phyloP scores from a whole-genome alignment of 768 basidiomycete genomes.

The Xerocomellus chrysenteron region DNA sequence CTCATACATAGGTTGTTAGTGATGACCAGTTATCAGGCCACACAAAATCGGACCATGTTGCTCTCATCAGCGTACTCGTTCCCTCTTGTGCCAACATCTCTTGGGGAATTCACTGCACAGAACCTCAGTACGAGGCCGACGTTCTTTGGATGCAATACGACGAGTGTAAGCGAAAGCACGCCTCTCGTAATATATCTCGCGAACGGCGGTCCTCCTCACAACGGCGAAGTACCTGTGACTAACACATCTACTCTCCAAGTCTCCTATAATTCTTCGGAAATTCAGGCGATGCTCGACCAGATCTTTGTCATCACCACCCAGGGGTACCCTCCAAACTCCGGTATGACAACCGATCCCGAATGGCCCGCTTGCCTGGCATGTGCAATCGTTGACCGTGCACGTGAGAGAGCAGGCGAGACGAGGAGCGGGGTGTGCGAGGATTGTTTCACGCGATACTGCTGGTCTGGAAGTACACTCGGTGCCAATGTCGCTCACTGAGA shows the following conservation, averaged over 20 bases:
- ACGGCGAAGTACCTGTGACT: conserved; percentile 38
- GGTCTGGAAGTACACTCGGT: conserved; percentile 15
- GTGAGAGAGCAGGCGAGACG: conserved; percentile 23
- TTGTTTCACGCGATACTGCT: conserved; percentile 36
- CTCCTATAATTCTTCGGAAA: conserved; percentile 35
- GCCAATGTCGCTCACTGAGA: neutral
- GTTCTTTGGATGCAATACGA: conserved; percentile 46
- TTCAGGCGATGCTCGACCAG: conserved; percentile 47
- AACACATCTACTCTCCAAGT: conserved; percentile 44
- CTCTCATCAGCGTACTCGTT: conserved; percentile 35
- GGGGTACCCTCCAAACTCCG: conserved; percentile 34
- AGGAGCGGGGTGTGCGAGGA: conserved; percentile 32
- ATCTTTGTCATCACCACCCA: conserved; percentile 44
- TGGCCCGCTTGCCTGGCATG: conserved; percentile 55
- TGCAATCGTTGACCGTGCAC: conserved; percentile 48
- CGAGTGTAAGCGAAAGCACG: conserved; percentile 27
- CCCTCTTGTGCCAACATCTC: conserved; percentile 30
- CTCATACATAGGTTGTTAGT: neutral
- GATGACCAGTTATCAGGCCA: conserved; percentile 15
- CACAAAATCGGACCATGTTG: conserved; percentile 41
- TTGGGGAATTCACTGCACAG: conserved; percentile 33
- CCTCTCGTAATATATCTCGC: conserved; percentile 62
- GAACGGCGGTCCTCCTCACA: conserved; percentile 46
- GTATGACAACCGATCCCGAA: conserved; percentile 34
- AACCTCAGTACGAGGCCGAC: conserved; percentile 40